Conservation (phyloP, 345 rosid genomes). For the Trapa bicornis region DNA sequence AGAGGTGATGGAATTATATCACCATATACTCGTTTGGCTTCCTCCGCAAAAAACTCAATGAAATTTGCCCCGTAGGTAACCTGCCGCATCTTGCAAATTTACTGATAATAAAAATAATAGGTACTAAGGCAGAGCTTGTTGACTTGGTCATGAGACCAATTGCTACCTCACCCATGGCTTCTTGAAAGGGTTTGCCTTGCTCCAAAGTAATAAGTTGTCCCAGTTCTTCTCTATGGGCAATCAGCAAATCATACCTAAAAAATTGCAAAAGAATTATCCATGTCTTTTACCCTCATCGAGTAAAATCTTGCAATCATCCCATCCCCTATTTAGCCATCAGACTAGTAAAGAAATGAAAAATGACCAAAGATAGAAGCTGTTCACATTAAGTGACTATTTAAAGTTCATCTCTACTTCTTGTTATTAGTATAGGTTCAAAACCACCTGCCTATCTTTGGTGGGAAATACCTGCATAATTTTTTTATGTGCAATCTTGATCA, state of each 20-base stretch:
- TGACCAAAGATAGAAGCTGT: no score
- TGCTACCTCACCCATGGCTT: slow-evolving; percentile 84
- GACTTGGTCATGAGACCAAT: slow-evolving; percentile 7
- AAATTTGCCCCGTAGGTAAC: slow-evolving; percentile 83
- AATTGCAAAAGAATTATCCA: slow-evolving; percentile 6
- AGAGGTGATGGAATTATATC: slow-evolving; percentile 78
- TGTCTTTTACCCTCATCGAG: no score
- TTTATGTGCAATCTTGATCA: no score
- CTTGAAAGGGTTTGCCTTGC: slow-evolving; percentile 93
- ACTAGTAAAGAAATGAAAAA: no score
- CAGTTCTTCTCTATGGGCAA: slow-evolving; percentile 82
- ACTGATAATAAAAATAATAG: not conserved
- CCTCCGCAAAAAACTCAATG: slow-evolving; percentile 86
- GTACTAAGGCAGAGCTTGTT: not conserved
- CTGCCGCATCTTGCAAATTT: slow-evolving; percentile 27
- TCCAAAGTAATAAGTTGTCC: slow-evolving; percentile 89
- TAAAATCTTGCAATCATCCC: no score
- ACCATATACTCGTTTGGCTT: slow-evolving; percentile 88
- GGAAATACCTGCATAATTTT: no score
- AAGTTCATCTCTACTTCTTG: no score
- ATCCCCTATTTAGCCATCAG: no score
- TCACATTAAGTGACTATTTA: no score
- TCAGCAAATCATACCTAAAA: slow-evolving; percentile 67
- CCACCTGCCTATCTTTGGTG: no score
- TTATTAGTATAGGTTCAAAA: no score